Conservation (phyloP, 2,329 filamentous ascomycete genomes). For the Cryphonectria nitschkei region DNA sequence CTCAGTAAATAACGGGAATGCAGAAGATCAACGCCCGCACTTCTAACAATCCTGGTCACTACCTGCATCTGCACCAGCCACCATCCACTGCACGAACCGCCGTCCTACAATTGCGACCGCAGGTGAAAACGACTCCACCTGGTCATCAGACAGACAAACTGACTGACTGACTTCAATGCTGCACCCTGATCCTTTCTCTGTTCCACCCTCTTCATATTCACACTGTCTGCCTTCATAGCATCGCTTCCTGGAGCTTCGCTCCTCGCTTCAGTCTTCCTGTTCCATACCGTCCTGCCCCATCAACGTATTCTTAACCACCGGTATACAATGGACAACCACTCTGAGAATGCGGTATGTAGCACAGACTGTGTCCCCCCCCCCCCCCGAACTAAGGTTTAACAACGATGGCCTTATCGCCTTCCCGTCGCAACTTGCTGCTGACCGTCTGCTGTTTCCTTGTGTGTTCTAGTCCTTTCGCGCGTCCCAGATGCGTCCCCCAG, state of each 20-base stretch:
- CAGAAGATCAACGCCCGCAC: constrained; percentile 6
- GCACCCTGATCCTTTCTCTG: background rate
- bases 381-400: background rate
- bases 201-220: constrained; percentile 4
- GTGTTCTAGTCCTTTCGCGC: constrained; percentile 30
- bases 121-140: background rate
- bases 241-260: constrained; percentile 30
- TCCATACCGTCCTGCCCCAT: constrained; percentile 28
- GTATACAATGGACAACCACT: constrained; percentile 39
- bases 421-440: background rate
- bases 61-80: constrained; percentile 17
- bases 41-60: background rate
- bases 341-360: constrained; percentile 41
- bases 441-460: background rate
- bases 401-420: constrained; percentile 1
- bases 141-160: background rate
- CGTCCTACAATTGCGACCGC: constrained; percentile 7
- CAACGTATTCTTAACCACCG: constrained; percentile 33
- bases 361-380: background rate
- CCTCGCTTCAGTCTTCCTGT: constrained; percentile 29
- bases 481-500: constrained; percentile 32
- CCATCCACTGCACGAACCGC: constrained; percentile 12
- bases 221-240: constrained; percentile 25
- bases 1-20: constrained; percentile 7
- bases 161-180: constrained; percentile 6